Evolutionary conservation across 805 yeast species (phyloP), one percentile per base, ranked within the genome.

Genomic region (Torulaspora indica): DNA sequence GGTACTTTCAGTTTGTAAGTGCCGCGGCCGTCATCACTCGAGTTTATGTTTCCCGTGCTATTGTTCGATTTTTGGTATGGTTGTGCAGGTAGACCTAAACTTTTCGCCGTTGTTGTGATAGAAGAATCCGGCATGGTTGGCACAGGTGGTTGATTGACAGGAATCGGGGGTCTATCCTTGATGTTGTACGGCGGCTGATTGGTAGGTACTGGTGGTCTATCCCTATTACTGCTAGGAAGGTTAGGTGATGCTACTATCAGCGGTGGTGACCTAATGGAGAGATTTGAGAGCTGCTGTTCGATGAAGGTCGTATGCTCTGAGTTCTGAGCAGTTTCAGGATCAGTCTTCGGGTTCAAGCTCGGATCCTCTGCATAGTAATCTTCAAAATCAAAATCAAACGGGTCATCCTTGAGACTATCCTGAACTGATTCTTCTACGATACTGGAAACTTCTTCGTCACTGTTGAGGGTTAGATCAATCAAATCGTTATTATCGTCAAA

Each of bases 311-410:
- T 27, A 5, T 17, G 14, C 17, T 33, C 43, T 7, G 15, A 3
- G 9, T 23, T 18, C 22, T 24, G 31, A 27, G 22, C 20, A 15
- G n/a, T 35, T 8, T 23, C 35, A 7, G 27, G 18, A 13, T 28
- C 35, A 25, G 13, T 18, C 25, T 51, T 22, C 40, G 51, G 52
- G 24, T 49, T 50, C 22, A 8, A 10, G 18, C 30, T 15, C 7
- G 31, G 29, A 38, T 38, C 36, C 5, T 22, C 36, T 14, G 51
- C 54, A 32, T 53, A 58, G 27, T 47, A 54, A 40, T 55, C 57
- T 17, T 58, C 56, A 6, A 54, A 45, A 29, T 52, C 55, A 35
- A 56, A 54, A 15, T 53, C 56, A 7, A 40, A 32, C n/a, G 45
- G 42, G 37, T 47, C 42, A 18, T 37, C 46, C 24, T 35, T 42